Base-by-base conservation (phyloP, 331 rosid genomes). In the Rosa hybrid region DNA sequence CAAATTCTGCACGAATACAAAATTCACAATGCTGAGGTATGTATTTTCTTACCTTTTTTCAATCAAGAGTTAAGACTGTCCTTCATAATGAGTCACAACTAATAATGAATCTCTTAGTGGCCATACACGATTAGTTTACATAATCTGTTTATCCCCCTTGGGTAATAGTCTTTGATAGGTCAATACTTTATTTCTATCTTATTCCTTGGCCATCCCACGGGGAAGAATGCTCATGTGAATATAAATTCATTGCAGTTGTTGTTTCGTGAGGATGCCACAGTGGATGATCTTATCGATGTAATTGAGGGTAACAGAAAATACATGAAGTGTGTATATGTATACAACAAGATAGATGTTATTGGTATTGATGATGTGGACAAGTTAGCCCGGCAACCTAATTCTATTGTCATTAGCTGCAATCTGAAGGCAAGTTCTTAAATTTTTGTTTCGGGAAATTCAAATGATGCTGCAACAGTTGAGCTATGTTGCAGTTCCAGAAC, bases 21-120 rank as follows among this genome's bases (percentile, higher is more conserved):
- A 91, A 96, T 96, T 86, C 99, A 96, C 89, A 96, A 96, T 90
- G 99, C 99, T 20, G 99, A 96, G 99, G 99, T 96, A 89, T 69
- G 27, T 68, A 38, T 60, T 68, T 64, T 80, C 53, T 45, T 41
- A 60, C 53, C 73, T 53, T 49, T 68, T 6, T 5, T 75, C 70
- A 72, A 41, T 68, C 72, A 68, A 68, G 71, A 3, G 39, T 80
- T 16, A 46, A 64, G 64, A 51, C 68, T 69, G 42, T 17, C 10
- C 44, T 50, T 82, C 57, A 25, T 71, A 76, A 41, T 56, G 14
- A 34, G 39, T 71, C 78, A 41, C 64, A 11, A 34, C 68, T 41
- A 42, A 42, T 46, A 44, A 9, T 78, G 56, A 77, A 27, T 64
- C 25, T 30, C 67, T 63, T 45, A 48, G 39, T 4, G 50, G 49